These are phyloP conservation scores for Trichaptum fuscoviolaceum DNA, from an alignment of 768 basidiomycete genomes.

Conservation along the genomic window DNA sequence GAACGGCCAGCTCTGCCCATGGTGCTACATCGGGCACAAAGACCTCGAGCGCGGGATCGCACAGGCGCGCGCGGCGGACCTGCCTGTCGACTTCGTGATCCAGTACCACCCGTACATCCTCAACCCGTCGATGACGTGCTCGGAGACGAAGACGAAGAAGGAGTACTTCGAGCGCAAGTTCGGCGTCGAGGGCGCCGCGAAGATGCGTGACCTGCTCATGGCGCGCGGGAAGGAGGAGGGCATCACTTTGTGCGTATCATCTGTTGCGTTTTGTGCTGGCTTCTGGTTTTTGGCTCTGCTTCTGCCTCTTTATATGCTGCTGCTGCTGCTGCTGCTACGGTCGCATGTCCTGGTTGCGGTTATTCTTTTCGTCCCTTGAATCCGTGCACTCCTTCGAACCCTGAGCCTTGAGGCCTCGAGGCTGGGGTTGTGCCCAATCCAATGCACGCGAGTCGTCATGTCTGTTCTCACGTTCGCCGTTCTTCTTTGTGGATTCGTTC, in stretches of 20 bases:
- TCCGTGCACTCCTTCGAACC: background rate
- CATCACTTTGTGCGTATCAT: constrained; percentile 46
- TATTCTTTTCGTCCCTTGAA: too few species aligned
- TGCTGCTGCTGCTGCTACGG: background rate
- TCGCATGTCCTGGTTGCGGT: too few species aligned
- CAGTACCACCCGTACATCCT: constrained; percentile 46
- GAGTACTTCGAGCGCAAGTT: constrained; percentile 42
- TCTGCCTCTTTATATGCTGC: background rate
- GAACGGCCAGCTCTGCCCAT: constrained; percentile 28
- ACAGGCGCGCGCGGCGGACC: constrained; percentile 22
- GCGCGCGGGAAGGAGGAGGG: constrained; percentile 54
- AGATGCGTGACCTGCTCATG: constrained; percentile 36
- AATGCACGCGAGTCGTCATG: background rate
- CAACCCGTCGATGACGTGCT: constrained; percentile 30
- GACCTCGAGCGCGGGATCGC: constrained; percentile 35
- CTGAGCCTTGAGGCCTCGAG: background rate
- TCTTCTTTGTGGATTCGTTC: background rate
- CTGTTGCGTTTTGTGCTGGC: constrained; percentile 1
- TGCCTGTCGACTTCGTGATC: constrained; percentile 31
- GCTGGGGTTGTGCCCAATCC: background rate
- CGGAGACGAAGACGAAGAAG: constrained; percentile 14
- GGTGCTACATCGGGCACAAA: constrained; percentile 38
- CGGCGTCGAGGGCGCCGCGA: constrained; percentile 45
- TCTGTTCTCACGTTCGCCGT: background rate
- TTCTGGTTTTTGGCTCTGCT: background rate